Base-by-base conservation (phyloP, 345 rosid genomes). In the Luvunga scandens region DNA sequence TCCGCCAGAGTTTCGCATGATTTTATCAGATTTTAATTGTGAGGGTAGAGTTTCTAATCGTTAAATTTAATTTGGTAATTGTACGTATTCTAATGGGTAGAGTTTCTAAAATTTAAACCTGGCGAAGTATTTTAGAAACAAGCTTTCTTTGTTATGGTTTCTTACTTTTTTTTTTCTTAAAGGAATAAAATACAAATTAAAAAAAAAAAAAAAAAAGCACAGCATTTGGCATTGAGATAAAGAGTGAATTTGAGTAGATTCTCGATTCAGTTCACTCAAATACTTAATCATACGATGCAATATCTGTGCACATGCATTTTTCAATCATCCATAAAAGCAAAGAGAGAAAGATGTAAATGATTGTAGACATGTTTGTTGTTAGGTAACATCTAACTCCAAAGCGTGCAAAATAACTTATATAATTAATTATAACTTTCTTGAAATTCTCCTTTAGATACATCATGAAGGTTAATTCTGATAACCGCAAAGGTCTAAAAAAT, bases 341-440 rank as follows among this genome's bases (percentile, higher is more conserved):
- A 57, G 53, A 19, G 61, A 66, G 62, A 71, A 28, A 71, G 28
- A 70, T 31, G 71, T 75, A 60, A 76, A 81, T 66, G 77, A 81
- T 76, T 56, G 39, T 59, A 7, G 48, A 27, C 31, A 48, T 71
- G 77, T 76, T 81, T 42, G 73, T 67, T 59, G 83, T 81, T 81
- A 60, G 77, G 80, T 77, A 77, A 72, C 83, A 81, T 53, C 69
- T 31, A 65, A 65, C 69, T 65, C 69, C 69, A 66, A 66, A 76
- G 74, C 83, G 33, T 76, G 80, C 79, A 76, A 45, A 45, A 45
- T 12, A 45, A 45, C 16, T 36, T 45, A 56, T 4, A 65, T 28
- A 6, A 38, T 39, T 33, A 76, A 76, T 76, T 30, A 81, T 76
- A 81, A 64, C 80, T 80, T 71, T 55, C 50, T 71, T 63, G 55